phyloP scores from a whole-genome alignment of 345 rosid species.

The Eucalyptus lansdowneana region DNA sequence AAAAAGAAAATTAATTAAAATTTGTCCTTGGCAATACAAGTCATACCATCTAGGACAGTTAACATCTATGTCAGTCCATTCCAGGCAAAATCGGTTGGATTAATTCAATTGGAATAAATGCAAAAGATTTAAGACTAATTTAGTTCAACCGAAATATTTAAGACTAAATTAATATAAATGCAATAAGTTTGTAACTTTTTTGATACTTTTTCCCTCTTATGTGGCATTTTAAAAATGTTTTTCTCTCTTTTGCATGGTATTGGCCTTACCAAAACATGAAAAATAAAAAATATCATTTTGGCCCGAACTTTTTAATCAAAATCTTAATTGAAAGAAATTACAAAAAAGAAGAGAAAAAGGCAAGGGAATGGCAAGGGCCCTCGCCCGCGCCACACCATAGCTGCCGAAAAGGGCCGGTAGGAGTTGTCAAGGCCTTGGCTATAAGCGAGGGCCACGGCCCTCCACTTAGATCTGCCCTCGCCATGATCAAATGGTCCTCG shows the following conservation, averaged over 20 bases:
- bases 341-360: neutral
- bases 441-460: too few species aligned
- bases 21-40: neutral
- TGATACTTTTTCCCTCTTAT: neutral
- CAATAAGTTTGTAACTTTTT: too few species aligned
- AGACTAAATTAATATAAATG: too few species aligned
- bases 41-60: rapidly evolving
- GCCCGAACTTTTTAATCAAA: neutral
- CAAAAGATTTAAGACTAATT: too few species aligned
- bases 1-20: too few species aligned
- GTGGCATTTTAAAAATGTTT: neutral
- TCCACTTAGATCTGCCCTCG: too few species aligned
- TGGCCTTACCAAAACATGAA: neutral
- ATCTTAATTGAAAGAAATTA: too few species aligned
- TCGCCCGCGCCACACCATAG: too few species aligned
- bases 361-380: neutral
- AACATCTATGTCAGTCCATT: rapidly evolving
- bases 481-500: too few species aligned
- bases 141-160: neutral
- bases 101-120: too few species aligned
- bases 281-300: too few species aligned
- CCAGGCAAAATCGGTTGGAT: rapidly evolving
- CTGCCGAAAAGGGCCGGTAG: rapidly evolving
- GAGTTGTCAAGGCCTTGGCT: too few species aligned
- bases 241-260: neutral